Evolutionary conservation across 257 asterid species (phyloP).

Genomic region (Paraleonurus japonicus): DNA sequence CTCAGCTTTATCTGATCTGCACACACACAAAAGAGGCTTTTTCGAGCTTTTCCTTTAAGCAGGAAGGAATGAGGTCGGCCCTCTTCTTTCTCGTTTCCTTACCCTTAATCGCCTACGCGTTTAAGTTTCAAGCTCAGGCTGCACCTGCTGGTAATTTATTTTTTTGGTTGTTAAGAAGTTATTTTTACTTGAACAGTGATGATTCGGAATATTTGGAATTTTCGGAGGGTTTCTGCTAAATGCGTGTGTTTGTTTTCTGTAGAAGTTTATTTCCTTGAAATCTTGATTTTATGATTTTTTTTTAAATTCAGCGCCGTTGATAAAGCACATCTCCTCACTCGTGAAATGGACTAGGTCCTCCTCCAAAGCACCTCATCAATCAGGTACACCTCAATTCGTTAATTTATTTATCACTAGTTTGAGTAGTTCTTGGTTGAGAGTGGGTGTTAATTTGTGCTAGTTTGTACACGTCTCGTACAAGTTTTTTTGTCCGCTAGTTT

Average conservation of each 20-base stretch:
- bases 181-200: not conserved
- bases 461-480: too few relatives aligned
- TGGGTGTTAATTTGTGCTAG: too few relatives aligned
- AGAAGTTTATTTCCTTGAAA: not conserved
- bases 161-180: not conserved
- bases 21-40: slow-evolving; percentile 7
- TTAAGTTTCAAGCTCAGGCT: slow-evolving; percentile 69
- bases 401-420: not conserved
- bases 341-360: slow-evolving; percentile 90
- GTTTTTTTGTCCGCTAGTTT: too few relatives aligned
- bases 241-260: slow-evolving; percentile 16
- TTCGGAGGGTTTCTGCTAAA: not conserved
- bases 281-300: not conserved
- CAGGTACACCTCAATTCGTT: slow-evolving; percentile 44
- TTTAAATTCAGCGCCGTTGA: slow-evolving; percentile 64
- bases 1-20: slow-evolving; percentile 37
- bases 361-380: slow-evolving; percentile 66
- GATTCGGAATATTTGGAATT: not conserved
- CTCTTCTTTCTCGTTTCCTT: slow-evolving; percentile 42
- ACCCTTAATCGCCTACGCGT: slow-evolving; percentile 37
- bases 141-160: slow-evolving; percentile 76
- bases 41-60: slow-evolving; percentile 17
- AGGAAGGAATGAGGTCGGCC: slow-evolving; percentile 47
- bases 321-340: slow-evolving; percentile 75
- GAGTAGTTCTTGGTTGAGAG: too few relatives aligned